Conservation (phyloP, 768 basidiomycete genomes). For the Amylocystis lapponica region DNA sequence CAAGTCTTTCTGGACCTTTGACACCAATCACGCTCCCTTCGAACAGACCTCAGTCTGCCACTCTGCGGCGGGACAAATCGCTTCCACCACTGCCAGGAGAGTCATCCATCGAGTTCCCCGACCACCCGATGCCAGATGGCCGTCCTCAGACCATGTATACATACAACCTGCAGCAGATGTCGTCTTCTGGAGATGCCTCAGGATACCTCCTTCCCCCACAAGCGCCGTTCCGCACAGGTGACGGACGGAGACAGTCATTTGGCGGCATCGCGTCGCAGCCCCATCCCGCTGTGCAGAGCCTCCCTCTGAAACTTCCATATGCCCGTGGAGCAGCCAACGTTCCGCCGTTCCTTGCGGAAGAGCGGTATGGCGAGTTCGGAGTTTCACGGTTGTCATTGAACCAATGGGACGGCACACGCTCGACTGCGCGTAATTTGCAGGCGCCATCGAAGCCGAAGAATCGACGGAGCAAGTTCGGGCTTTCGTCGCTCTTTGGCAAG, state of each 20-base stretch:
- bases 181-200: constrained; percentile 36
- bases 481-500: constrained; percentile 63
- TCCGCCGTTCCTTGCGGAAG: constrained; percentile 22
- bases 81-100: constrained; percentile 71
- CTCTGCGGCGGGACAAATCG: constrained; percentile 59
- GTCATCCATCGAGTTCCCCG: constrained; percentile 21
- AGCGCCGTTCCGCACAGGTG: constrained; percentile 53
- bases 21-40: constrained; percentile 16
- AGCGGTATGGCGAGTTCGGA: constrained; percentile 69
- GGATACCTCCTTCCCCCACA: constrained; percentile 57
- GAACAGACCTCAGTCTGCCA: constrained; percentile 12
- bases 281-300: constrained; percentile 44
- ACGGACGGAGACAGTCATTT: constrained; percentile 71
- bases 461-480: constrained; percentile 69
- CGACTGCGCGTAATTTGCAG: neutral
- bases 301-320: constrained; percentile 30
- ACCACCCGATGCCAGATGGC: constrained; percentile 28
- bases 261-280: constrained; percentile 58
- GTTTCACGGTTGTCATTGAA: constrained; percentile 54
- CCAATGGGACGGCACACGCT: constrained; percentile 18
- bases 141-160: constrained; percentile 65
- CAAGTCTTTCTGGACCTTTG: constrained; percentile 14
- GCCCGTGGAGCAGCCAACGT: constrained; percentile 8
- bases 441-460: constrained; percentile 32
- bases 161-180: constrained; percentile 47